Percentiles rank a stretch among this genome's conserved stretches.
These are phyloP conservation scores for Coemansia sp. DNA, from an alignment of 192 early-diverging fungal species.

Conservation along the genomic window DNA sequence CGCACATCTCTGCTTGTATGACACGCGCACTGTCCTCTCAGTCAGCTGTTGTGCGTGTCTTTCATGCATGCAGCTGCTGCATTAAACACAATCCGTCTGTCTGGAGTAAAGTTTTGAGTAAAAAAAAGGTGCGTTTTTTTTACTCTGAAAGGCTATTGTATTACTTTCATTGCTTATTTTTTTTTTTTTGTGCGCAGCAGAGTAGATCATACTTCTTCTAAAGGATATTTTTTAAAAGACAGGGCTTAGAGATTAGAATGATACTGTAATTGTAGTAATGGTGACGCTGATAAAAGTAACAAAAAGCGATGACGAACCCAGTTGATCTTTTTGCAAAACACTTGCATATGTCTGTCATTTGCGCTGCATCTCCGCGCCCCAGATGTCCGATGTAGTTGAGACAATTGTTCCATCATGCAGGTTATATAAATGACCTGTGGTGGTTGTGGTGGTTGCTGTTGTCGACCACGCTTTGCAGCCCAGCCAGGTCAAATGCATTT, in stretches of 20 bases:
- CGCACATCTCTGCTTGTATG: background rate
- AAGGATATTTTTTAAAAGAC: background rate
- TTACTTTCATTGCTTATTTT: background rate
- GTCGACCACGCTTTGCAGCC: conserved; percentile 27
- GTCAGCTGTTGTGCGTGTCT: conserved; percentile 3
- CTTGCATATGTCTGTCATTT: background rate
- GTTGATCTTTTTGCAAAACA: background rate
- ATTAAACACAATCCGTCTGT: background rate
- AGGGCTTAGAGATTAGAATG: background rate
- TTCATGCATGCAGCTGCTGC: conserved; percentile 4
- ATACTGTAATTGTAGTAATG: background rate
- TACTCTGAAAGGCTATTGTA: background rate
- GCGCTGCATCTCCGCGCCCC: conserved; percentile 3
- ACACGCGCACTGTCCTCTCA: background rate
- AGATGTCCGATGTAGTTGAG: background rate
- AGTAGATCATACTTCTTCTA: background rate
- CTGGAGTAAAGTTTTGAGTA: background rate
- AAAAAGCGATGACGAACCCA: background rate
- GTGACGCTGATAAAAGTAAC: background rate
- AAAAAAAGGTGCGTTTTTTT: background rate
- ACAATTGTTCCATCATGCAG: conserved; percentile 2
- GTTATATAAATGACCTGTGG: conserved; percentile 26
- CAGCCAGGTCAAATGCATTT: conserved; percentile 22
- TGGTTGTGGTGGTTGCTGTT: conserved; percentile 8
- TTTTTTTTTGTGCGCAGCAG: background rate